Percentiles rank a stretch among this genome's conserved stretches.
Evolutionary conservation across 2,329 filamentous ascomycete species (phyloP).

Genomic region (Curvularia hawaiiensis): DNA sequence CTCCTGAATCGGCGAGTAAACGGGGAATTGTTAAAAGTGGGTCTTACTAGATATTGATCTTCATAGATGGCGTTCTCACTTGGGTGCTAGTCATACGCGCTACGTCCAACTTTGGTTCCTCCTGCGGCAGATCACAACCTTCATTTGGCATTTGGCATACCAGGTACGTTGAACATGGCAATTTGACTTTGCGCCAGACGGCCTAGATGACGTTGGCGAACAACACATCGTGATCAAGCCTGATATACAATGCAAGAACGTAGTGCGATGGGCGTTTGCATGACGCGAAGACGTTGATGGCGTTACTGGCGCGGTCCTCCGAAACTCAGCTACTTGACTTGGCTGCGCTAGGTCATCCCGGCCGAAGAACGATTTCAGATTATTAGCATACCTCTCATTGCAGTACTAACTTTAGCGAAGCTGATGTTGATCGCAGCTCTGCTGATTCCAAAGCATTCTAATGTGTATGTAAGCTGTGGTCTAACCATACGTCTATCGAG

Average conservation of each 20-base stretch:
- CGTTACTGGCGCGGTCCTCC: neutral
- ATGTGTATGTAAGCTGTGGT: neutral
- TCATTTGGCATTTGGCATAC: neutral
- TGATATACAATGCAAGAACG: neutral
- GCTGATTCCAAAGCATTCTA: neutral
- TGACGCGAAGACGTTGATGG: neutral
- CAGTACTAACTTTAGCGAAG: neutral
- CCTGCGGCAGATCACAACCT: neutral
- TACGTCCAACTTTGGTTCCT: neutral
- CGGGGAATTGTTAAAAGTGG: neutral
- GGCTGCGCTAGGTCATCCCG: too few species aligned
- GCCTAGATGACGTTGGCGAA: neutral
- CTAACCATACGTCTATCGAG: neutral
- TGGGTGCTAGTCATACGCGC: neutral
- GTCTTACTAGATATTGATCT: slow-evolving; percentile 7
- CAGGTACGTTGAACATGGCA: neutral
- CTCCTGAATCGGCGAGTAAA: slow-evolving; percentile 1
- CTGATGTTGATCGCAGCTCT: neutral
- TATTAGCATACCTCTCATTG: neutral
- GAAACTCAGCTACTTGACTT: neutral
- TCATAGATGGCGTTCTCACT: neutral
- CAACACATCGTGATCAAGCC: neutral
- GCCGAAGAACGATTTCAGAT: neutral
- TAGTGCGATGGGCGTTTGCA: neutral
- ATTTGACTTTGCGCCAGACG: neutral